phyloP scores from a whole-genome alignment of 75 land plant species.

The Selaginella tamariscina region DNA sequence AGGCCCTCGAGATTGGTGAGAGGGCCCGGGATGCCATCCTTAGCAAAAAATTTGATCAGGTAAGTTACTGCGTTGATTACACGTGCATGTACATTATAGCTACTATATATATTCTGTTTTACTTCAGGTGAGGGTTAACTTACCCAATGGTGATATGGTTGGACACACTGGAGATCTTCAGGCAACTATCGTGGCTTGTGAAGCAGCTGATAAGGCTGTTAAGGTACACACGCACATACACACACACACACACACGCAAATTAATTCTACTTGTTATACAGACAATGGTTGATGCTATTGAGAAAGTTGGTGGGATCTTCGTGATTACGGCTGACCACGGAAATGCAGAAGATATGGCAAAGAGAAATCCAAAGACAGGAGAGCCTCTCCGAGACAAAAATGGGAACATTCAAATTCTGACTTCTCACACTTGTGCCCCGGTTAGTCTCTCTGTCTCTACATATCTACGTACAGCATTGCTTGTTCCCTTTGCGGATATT shows the following conservation, averaged over 20 bases:
- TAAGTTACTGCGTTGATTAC: not conserved
- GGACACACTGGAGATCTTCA: constrained; percentile 25
- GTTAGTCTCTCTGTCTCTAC: not conserved
- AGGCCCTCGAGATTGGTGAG: constrained; percentile 24
- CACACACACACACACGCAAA: not conserved
- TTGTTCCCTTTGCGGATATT: no score
- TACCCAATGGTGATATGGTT: constrained; percentile 28
- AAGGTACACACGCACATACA: not conserved
- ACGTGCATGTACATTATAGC: no score
- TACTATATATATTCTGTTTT: not conserved
- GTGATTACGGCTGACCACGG: constrained; percentile 31
- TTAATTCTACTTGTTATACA: not conserved
- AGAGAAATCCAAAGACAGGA: constrained; percentile 23
- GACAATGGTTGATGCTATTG: constrained; percentile 26
- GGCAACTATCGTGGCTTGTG: constrained; percentile 10
- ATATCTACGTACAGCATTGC: not conserved
- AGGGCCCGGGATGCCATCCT: constrained; percentile 21
- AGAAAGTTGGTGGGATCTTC: constrained; percentile 20
- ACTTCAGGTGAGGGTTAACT: constrained; percentile 18
- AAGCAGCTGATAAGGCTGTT: constrained; percentile 5
- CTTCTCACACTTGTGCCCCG: constrained; percentile 30
- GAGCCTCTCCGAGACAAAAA: constrained; percentile 17
- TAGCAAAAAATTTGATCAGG: constrained; percentile 9
- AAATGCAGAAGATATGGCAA: constrained; percentile 26
- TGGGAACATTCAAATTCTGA: constrained; percentile 24